phyloP scores from a whole-genome alignment of 441 rosid species.

The Aleurites moluccanus region DNA sequence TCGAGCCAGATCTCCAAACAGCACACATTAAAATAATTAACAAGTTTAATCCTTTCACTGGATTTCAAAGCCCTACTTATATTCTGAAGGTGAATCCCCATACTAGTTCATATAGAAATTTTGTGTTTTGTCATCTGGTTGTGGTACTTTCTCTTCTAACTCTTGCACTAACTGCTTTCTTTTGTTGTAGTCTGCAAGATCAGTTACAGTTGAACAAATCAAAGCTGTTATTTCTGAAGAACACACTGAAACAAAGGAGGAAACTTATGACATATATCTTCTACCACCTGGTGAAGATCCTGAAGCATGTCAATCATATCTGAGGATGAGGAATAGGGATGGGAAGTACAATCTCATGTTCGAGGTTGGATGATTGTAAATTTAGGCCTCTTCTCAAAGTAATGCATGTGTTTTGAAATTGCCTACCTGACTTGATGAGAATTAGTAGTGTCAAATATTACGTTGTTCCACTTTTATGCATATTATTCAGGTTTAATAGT shows the following conservation, averaged over 20 bases:
- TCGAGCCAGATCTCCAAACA: constrained; percentile 94
- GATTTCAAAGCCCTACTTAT: constrained; percentile 95
- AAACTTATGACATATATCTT: constrained; percentile 97
- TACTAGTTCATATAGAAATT: constrained; percentile 3
- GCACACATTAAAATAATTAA: constrained; percentile 93
- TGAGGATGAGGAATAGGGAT: constrained; percentile 98
- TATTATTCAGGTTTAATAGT: not conserved
- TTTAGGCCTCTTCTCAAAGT: constrained; percentile 20
- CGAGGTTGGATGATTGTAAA: constrained; percentile 55
- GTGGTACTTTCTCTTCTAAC: constrained; percentile 12
- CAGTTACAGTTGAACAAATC: constrained; percentile 70
- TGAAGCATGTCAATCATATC: constrained; percentile 95
- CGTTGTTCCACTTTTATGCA: not conserved
- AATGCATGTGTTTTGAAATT: constrained; percentile 6
- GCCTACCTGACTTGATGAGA: not conserved
- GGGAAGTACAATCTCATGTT: constrained; percentile 98
- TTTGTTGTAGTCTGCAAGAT: constrained; percentile 65
- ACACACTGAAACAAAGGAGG: constrained; percentile 71
- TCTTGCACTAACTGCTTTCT: constrained; percentile 33
- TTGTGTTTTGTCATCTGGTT: constrained; percentile 14
- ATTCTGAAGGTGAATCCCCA: constrained; percentile 65
- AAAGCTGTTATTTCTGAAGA: constrained; percentile 64
- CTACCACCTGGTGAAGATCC: constrained; percentile 99
- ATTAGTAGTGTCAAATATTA: constrained; percentile 6
- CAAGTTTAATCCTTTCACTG: constrained; percentile 94